Base-by-base conservation (phyloP, 352 stramenopile species). In the Peronospora farinosa region DNA sequence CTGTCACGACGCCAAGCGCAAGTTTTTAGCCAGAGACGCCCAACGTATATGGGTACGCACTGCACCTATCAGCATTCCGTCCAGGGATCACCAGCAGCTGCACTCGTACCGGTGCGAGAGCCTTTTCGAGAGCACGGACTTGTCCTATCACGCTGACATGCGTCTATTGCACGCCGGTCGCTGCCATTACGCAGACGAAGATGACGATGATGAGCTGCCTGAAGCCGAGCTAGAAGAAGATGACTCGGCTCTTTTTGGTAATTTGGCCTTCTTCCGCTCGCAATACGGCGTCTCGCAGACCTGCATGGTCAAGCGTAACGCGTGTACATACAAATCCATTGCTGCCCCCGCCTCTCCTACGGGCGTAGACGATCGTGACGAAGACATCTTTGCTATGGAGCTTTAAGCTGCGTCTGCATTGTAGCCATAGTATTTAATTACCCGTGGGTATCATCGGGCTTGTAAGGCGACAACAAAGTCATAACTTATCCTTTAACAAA, bases 361-460 rank as follows among this genome's bases (percentile, higher is more conserved):
- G 5, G 35, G 15, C 10, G 43, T 58, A 13, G 59, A 63, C 43
- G 46, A 54, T 27, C 45, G 65, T 54, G 67, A 80, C 55, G 73
- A 80, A 31, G 62, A 84, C 17, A 88, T 88, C 46, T 88, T 88
- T 31, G 67, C 74, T 54, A 75, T 85, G 74, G 76, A 88, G 52
- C 57, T 88, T 43, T 88, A 52, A 68, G 44, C 35, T 42, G 28
- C 21, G 38, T 48, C 16, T 43, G 5, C 27, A 8, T 3, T 32
- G 28, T 32, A 32, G 28, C 28, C 10, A 32, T 9, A 32, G 28
- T 75, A 72, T 75, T 75, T 72, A 72, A 72, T 60, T 15, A 40
- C 52, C 21, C 48, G 12, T 31, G 15, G 23, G 42, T 9, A 7
- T 31, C 21, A 23, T 27, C 28, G 28, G 28, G 28, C 28, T 32